These are phyloP conservation scores for Silene conica DNA, from an alignment of 148 eudicot species.

Conservation along the genomic window DNA sequence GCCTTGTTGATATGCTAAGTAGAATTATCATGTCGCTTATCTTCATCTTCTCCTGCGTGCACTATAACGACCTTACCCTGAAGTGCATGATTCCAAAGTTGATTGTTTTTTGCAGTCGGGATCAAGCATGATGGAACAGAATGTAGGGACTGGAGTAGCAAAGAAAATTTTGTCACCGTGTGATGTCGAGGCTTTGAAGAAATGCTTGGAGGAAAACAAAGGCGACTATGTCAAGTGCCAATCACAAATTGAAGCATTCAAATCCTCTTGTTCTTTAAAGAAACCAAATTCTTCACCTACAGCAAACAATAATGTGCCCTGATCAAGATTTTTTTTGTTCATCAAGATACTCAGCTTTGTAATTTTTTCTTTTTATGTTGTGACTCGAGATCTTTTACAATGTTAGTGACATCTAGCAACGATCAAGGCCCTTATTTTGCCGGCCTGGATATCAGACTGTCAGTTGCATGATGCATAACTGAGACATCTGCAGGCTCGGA, in stretches of 20 bases:
- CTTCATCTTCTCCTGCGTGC: too few species aligned
- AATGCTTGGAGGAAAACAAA: slow-evolving; percentile 82
- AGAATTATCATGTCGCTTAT: too few species aligned
- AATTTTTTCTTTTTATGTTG: neutral
- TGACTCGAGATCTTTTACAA: neutral
- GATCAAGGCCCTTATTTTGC: too few species aligned
- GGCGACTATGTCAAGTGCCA: slow-evolving; percentile 78
- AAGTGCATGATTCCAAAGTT: neutral
- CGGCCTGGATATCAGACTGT: too few species aligned
- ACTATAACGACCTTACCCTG: too few species aligned
- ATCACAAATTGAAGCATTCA: slow-evolving; percentile 81
- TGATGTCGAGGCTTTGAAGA: slow-evolving; percentile 81
- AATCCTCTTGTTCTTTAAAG: slow-evolving; percentile 60
- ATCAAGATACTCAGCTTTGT: neutral
- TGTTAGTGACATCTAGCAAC: too few species aligned
- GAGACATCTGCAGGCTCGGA: neutral
- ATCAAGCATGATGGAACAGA: slow-evolving; percentile 35
- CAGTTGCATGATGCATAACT: neutral
- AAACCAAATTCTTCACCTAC: slow-evolving; percentile 29
- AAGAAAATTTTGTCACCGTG: slow-evolving; percentile 61
- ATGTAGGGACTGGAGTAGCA: slow-evolving; percentile 22
- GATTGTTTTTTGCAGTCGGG: neutral
- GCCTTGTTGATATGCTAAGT: too few species aligned
- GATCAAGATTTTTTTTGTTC: neutral
- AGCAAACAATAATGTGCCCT: neutral